These are phyloP conservation scores for Boletus edulis DNA, from an alignment of 768 basidiomycete species.

Conservation along the genomic window DNA sequence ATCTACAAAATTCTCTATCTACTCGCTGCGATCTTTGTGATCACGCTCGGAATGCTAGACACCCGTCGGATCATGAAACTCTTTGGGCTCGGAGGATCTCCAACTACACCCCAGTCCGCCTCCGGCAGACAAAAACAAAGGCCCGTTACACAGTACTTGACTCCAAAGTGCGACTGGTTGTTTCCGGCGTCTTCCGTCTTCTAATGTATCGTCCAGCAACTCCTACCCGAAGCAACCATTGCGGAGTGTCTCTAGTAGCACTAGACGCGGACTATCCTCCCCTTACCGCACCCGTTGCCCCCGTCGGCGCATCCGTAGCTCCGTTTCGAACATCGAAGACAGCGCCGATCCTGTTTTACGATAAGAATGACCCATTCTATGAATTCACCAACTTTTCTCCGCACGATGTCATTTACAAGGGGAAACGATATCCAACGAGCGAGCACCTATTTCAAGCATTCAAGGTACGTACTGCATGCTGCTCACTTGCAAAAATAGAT, in stretches of 20 bases:
- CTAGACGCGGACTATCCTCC: slow-evolving; percentile 28
- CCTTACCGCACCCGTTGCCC: slow-evolving; percentile 30
- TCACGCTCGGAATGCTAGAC: slow-evolving; percentile 32
- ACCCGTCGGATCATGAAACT: slow-evolving; percentile 33
- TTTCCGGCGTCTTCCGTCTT: background rate
- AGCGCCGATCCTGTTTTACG: slow-evolving; percentile 56
- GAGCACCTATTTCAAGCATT: slow-evolving; percentile 78
- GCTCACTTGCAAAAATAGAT: background rate
- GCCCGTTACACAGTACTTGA: slow-evolving; percentile 24
- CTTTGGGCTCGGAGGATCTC: slow-evolving; percentile 29
- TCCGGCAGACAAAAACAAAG: slow-evolving; percentile 18
- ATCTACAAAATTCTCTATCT: slow-evolving; percentile 29
- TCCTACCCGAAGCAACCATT: slow-evolving; percentile 14
- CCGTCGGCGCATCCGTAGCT: slow-evolving; percentile 28
- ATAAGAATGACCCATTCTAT: slow-evolving; percentile 61
- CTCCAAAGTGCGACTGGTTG: slow-evolving; percentile 15
- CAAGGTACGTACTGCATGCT: slow-evolving; percentile 41
- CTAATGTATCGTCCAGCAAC: slow-evolving; percentile 9
- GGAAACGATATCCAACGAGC: slow-evolving; percentile 68
- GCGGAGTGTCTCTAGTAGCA: slow-evolving; percentile 4
- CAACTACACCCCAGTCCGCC: slow-evolving; percentile 23
- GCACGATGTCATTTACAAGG: slow-evolving; percentile 59
- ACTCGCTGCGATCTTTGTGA: slow-evolving; percentile 16
- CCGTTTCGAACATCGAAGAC: slow-evolving; percentile 28
- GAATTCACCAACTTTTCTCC: slow-evolving; percentile 75